A percentile compares a stretch with the other conserved stretches of the same genome.
These are phyloP conservation scores for Tetragonia tetragonoides DNA, from an alignment of 148 eudicot species.

Conservation along the genomic window DNA sequence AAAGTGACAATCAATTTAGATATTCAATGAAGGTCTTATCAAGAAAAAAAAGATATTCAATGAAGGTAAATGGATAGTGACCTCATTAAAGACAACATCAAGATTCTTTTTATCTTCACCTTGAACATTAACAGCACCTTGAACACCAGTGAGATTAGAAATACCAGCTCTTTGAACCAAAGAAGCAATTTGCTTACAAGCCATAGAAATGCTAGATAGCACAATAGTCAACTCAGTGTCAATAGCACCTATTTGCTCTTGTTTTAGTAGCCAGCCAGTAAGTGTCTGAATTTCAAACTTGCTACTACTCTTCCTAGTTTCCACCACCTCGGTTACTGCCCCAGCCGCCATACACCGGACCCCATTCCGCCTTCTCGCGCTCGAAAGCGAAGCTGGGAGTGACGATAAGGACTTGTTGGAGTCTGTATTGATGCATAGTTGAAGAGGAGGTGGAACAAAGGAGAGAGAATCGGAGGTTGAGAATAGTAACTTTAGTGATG, in stretches of 20 bases:
- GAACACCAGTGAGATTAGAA: conserved; percentile 93
- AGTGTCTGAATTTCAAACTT: conserved; percentile 64
- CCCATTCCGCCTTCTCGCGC: conserved; percentile 15
- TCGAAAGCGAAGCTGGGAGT: neutral
- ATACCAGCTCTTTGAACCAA: conserved; percentile 88
- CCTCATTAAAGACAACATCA: conserved; percentile 97
- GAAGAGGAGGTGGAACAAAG: neutral
- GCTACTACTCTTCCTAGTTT: conserved; percentile 32
- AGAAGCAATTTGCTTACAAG: conserved; percentile 93
- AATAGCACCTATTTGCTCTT: conserved; percentile 71
- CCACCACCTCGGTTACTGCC: conserved; percentile 23
- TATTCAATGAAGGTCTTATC: too few relatives aligned
- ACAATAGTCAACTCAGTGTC: conserved; percentile 96
- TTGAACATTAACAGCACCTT: conserved; percentile 88
- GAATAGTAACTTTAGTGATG: neutral
- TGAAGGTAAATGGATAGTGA: neutral
- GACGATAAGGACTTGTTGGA: neutral
- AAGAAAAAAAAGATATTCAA: neutral
- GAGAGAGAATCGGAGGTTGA: conserved; percentile 10
- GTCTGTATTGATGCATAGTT: neutral
- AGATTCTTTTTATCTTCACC: conserved; percentile 99
- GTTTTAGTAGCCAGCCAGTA: conserved; percentile 80
- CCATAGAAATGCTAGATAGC: conserved; percentile 81
- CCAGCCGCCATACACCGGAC: conserved; percentile 62
- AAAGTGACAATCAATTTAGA: too few relatives aligned